These are phyloP conservation scores for Spencermartinsiella europaea DNA, from an alignment of 805 yeast genomes.

Conservation along the genomic window DNA sequence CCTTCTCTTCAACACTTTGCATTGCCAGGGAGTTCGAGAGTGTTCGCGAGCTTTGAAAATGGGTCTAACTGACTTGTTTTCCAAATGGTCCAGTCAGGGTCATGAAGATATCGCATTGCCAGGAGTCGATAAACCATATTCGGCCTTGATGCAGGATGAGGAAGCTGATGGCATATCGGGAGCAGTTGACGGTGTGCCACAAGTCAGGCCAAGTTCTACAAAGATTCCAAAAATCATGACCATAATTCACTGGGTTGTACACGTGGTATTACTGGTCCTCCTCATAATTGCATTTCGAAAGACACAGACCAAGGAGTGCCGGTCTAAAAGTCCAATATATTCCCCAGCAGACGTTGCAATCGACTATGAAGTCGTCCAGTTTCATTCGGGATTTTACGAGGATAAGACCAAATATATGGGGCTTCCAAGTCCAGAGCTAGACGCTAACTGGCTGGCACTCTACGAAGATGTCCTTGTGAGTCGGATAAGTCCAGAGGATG, in stretches of 20 bases:
- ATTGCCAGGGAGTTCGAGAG: too few relatives aligned
- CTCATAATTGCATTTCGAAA: neutral
- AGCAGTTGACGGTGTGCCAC: too few relatives aligned
- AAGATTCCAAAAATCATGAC: neutral
- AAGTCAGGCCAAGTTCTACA: too few relatives aligned
- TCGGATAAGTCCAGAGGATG: constrained; percentile 2
- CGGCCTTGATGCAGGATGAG: neutral
- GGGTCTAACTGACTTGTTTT: too few relatives aligned
- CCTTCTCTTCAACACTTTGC: too few relatives aligned
- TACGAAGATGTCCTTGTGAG: neutral
- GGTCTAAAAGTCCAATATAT: neutral
- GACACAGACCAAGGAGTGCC: neutral
- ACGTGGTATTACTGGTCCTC: neutral
- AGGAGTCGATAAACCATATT: neutral
- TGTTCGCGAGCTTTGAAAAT: too few relatives aligned
- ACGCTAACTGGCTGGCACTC: constrained; percentile 1
- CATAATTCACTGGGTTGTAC: constrained; percentile 3
- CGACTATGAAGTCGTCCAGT: constrained; percentile 4
- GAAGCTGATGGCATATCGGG: too few relatives aligned
- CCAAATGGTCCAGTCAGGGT: too few relatives aligned
- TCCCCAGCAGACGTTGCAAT: constrained; percentile 5
- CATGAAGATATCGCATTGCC: too few relatives aligned
- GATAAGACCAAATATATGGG: constrained; percentile 5
- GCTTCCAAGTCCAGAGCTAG: constrained; percentile 5
- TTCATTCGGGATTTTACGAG: constrained; percentile 1